phyloP scores from a whole-genome alignment of 768 basidiomycete species.

The Boletus insuetus region DNA sequence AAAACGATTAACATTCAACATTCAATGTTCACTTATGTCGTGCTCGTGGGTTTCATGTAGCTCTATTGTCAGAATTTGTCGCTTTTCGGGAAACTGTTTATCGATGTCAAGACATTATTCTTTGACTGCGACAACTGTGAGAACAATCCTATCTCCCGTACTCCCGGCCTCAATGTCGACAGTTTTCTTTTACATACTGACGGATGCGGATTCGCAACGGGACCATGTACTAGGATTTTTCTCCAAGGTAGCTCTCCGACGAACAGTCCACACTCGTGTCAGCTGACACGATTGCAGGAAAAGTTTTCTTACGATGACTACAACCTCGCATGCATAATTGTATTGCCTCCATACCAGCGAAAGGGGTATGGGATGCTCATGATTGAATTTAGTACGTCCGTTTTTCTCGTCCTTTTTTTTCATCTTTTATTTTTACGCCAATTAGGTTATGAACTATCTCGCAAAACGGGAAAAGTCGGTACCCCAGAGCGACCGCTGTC shows the following conservation, averaged over 20 bases:
- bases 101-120: constrained; percentile 94
- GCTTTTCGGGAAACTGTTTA: constrained; percentile 97
- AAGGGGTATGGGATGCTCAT: constrained; percentile 91
- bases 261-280: neutral
- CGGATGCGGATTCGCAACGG: constrained; percentile 72
- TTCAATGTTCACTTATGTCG: neutral
- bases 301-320: constrained; percentile 96
- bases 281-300: constrained; percentile 49
- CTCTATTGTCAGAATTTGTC: constrained; percentile 96
- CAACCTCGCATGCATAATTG: constrained; percentile 95
- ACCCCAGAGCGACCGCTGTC: constrained; percentile 96
- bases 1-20: too few relatives aligned
- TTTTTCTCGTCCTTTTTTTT: neutral
- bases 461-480: constrained; percentile 73
- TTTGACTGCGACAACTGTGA: constrained; percentile 86
- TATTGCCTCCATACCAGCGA: constrained; percentile 88
- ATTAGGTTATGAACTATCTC: constrained; percentile 89
- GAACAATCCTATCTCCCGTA: constrained; percentile 21
- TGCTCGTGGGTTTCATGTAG: constrained; percentile 39
- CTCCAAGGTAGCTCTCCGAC: constrained; percentile 46
- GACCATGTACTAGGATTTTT: constrained; percentile 81
- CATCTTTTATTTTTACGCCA: neutral
- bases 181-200: constrained; percentile 90
- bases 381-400: constrained; percentile 93
- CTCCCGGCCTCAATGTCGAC: neutral